phyloP scores from a whole-genome alignment of 495 filamentous ascomycete species.

The Penicillium robsamsonii region DNA sequence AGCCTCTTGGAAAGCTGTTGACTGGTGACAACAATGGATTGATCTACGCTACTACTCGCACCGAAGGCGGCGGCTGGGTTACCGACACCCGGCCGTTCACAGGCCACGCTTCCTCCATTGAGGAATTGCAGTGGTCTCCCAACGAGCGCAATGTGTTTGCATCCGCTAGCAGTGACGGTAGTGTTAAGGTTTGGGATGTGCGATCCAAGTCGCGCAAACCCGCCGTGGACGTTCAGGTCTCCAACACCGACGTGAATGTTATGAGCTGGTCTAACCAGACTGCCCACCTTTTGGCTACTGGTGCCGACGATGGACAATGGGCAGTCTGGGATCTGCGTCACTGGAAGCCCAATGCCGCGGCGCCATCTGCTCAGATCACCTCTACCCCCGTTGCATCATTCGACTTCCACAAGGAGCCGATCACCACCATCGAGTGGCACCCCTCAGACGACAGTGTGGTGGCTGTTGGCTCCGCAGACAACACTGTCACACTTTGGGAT shows the following conservation, averaged over 20 bases:
- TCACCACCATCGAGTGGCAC: constrained; percentile 97
- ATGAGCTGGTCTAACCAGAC: constrained; percentile 90
- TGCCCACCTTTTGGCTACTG: constrained; percentile 83
- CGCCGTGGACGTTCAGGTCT: constrained; percentile 80
- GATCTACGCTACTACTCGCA: constrained; percentile 83
- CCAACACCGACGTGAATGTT: constrained; percentile 86
- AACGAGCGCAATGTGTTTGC: constrained; percentile 89
- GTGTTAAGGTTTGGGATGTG: constrained; percentile 92
- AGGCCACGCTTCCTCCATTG: constrained; percentile 80
- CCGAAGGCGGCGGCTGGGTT: constrained; percentile 82
- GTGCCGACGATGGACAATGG: constrained; percentile 92
- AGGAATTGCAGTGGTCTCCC: constrained; percentile 96
- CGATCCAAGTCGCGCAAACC: constrained; percentile 82
- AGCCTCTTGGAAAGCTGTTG: constrained; percentile 75
- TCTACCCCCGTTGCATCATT: constrained; percentile 82
- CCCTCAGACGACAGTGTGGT: constrained; percentile 94
- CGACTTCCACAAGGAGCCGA: constrained; percentile 90
- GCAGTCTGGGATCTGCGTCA: constrained; percentile 93
- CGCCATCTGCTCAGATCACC: constrained; percentile 36
- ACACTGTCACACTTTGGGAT: constrained; percentile 95
- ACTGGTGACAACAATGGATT: constrained; percentile 88
- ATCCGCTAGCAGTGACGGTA: constrained; percentile 88
- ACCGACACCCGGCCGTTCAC: constrained; percentile 76
- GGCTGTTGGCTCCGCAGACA: constrained; percentile 87
- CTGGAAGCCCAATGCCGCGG: constrained; percentile 71